Evolutionary conservation across 1,284 basidiomycete species (phyloP).

Genomic region (Cystobasidiaceae sp.): DNA sequence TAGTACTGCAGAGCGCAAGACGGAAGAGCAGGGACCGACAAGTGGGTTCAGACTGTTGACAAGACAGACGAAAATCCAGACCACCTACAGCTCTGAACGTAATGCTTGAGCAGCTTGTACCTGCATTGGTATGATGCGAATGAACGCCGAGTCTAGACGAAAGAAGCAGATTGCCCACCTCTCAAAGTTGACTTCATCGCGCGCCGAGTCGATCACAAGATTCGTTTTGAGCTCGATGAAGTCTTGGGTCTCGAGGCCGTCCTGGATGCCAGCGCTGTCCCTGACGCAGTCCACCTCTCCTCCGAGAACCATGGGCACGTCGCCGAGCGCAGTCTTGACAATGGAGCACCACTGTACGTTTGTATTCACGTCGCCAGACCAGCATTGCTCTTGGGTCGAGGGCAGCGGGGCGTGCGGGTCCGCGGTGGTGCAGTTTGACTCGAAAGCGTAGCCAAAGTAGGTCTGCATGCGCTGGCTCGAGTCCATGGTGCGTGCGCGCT

Average conservation of each 20-base stretch:
- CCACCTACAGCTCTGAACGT: conserved; percentile 83
- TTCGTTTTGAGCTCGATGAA: conserved; percentile 94
- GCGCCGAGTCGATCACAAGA: conserved; percentile 61
- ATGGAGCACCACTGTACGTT: conserved; percentile 95
- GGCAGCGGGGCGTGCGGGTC: conserved; percentile 35
- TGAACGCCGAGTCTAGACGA: too few species aligned
- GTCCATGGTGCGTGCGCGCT: conserved; percentile 57
- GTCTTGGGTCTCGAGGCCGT: conserved; percentile 8
- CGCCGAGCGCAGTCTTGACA: conserved; percentile 79
- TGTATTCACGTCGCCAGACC: conserved; percentile 84
- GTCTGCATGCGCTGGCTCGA: conserved; percentile 58
- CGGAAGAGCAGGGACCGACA: too few species aligned
- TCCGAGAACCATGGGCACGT: conserved; percentile 74
- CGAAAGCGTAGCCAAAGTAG: conserved; percentile 71
- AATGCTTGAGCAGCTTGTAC: conserved; percentile 85
- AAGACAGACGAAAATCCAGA: not conserved
- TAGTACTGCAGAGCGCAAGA: conserved; percentile 32
- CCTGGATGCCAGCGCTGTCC: conserved; percentile 10
- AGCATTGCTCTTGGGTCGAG: conserved; percentile 52
- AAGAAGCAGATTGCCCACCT: conserved; percentile 54
- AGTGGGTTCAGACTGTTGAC: not conserved
- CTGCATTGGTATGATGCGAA: conserved; percentile 5
- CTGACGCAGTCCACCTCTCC: conserved; percentile 90
- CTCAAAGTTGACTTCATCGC: conserved; percentile 73
- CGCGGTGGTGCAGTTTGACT: conserved; percentile 70